Conservation (phyloP, 2,329 filamentous ascomycete species). For the Diaporthe destruens region DNA sequence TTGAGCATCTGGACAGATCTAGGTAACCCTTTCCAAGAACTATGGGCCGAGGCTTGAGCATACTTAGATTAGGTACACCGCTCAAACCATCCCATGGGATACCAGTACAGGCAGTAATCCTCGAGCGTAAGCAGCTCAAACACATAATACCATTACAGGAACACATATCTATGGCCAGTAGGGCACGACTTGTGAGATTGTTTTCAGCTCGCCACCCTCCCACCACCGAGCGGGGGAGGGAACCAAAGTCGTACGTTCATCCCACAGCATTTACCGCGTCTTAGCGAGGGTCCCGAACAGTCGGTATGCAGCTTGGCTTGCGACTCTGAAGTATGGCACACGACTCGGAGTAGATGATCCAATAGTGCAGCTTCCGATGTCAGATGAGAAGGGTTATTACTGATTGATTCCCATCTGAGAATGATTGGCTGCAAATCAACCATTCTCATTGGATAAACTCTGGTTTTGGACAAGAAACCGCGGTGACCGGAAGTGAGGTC, state of each 20-base stretch:
- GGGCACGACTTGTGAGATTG: background rate
- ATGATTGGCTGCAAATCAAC: background rate
- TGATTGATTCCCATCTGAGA: background rate
- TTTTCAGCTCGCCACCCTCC: conserved; percentile 12
- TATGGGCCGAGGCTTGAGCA: background rate
- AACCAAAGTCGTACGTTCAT: background rate
- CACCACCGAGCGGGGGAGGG: background rate
- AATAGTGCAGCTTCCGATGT: background rate
- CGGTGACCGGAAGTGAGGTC: background rate
- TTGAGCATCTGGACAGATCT: background rate
- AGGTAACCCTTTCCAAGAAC: background rate
- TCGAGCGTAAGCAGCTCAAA: background rate
- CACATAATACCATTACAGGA: background rate
- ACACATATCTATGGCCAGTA: background rate
- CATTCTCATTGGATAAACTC: background rate
- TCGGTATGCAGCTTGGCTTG: conserved; percentile 17
- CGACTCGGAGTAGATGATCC: background rate
- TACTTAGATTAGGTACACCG: background rate
- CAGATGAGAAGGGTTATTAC: background rate
- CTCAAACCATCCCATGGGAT: background rate
- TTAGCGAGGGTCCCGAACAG: background rate
- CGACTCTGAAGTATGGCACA: background rate
- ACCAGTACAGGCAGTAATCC: background rate
- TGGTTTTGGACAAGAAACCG: background rate
- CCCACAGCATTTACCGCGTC: conserved; percentile 1